Percentiles rank a stretch among this genome's conserved stretches.
Conservation (phyloP, 2,329 filamentous ascomycete genomes). For the Diaporthe ilicicola region DNA sequence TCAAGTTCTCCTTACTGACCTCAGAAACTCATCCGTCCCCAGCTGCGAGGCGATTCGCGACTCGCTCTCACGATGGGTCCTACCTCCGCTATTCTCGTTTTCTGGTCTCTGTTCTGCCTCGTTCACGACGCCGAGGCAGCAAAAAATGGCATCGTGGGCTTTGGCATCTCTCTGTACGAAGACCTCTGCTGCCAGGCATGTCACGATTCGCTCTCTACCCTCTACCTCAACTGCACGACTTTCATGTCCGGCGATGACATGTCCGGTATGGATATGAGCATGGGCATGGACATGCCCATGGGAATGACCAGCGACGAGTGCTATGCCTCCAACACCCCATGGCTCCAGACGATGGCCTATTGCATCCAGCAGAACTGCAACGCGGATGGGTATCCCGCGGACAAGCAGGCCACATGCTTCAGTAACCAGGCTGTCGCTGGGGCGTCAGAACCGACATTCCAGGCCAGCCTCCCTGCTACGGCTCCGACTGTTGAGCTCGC, state of each 20-base stretch:
- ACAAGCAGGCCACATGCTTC: conserved; percentile 1
- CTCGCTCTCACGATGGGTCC: neutral
- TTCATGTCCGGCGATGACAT: conserved; percentile 3
- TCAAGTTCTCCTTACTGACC: neutral
- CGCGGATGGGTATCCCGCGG: neutral
- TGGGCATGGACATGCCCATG: conserved; percentile 15
- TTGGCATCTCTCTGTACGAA: conserved; percentile 11
- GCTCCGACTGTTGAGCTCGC: neutral
- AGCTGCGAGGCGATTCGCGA: neutral
- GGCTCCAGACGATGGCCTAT: conserved; percentile 19
- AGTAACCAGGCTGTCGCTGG: conserved; percentile 5
- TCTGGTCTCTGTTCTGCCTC: neutral
- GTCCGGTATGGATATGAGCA: conserved; percentile 6
- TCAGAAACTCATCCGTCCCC: neutral
- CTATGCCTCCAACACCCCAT: conserved; percentile 6
- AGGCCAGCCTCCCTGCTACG: neutral
- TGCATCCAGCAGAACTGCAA: conserved; percentile 22
- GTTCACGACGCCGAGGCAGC: neutral
- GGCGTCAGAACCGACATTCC: neutral
- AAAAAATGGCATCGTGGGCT: conserved; percentile 6
- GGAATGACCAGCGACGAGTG: conserved; percentile 5
- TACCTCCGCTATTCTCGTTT: neutral
- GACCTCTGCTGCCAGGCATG: conserved; percentile 22
- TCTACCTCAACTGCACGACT: conserved; percentile 8
- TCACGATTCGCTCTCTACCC: conserved; percentile 13